Conservation (phyloP, 305 asterid genomes). For the Solanum chacoense region DNA sequence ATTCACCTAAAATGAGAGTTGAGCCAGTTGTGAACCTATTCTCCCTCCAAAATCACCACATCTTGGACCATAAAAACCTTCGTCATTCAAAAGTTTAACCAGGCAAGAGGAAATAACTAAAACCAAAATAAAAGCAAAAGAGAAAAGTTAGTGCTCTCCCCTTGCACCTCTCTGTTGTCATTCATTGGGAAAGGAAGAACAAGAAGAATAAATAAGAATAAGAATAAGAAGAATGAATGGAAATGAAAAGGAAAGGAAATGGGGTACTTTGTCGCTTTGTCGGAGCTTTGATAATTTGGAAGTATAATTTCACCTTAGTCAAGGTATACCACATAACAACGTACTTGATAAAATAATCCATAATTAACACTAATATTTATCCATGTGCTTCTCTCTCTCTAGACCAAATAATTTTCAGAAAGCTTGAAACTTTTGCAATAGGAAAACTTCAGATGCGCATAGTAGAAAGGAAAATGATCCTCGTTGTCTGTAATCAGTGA, state of each 20-base stretch:
- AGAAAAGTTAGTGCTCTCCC: background rate
- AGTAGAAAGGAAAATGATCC: background rate
- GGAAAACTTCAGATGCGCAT: background rate
- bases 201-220: background rate
- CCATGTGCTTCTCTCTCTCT: background rate
- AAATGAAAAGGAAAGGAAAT: background rate
- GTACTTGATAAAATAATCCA: background rate
- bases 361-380: background rate
- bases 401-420: background rate
- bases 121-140: background rate
- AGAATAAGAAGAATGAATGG: background rate
- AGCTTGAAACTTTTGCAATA: background rate
- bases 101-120: background rate
- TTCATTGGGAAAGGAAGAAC: background rate
- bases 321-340: background rate
- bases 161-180: background rate
- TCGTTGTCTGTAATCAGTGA: background rate
- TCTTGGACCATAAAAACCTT: background rate
- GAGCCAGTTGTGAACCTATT: background rate
- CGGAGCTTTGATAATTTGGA: background rate
- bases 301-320: background rate
- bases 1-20: background rate
- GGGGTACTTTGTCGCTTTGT: background rate
- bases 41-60: background rate
- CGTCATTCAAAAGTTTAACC: background rate